Conservation (phyloP, 2,329 filamentous ascomycete genomes). For the Aspergillus pseudotamarii region DNA sequence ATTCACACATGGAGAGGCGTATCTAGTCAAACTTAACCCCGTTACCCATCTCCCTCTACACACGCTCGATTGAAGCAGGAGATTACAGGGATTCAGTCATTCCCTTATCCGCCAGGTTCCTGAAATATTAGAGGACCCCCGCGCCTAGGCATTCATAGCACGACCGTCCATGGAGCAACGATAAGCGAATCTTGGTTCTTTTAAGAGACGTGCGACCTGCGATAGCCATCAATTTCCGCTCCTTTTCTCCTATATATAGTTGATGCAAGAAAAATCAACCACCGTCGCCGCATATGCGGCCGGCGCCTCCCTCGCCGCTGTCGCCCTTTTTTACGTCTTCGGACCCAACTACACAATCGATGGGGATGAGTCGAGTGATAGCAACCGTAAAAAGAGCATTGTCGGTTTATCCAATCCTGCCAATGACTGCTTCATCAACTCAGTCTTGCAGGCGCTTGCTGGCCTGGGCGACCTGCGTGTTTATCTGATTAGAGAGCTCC, state of each 20-base stretch:
- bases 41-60: not conserved
- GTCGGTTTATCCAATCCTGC: slow-evolving; percentile 88
- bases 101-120: not conserved
- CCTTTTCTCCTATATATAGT: slow-evolving; percentile 10
- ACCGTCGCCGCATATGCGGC: slow-evolving; percentile 92
- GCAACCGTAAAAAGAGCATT: slow-evolving; percentile 76
- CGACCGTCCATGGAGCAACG: slow-evolving; percentile 19
- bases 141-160: not conserved
- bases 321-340: slow-evolving; percentile 95
- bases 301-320: slow-evolving; percentile 89
- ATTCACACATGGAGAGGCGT: not conserved
- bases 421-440: slow-evolving; percentile 98
- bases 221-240: not conserved
- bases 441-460: slow-evolving; percentile 87
- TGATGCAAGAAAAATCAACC: slow-evolving; percentile 79
- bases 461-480: slow-evolving; percentile 85
- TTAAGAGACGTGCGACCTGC: not conserved
- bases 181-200: slow-evolving; percentile 10
- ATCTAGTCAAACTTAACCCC: not conserved
- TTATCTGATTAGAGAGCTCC: slow-evolving; percentile 89
- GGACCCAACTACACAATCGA: slow-evolving; percentile 96
- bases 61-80: not conserved
- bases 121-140: not conserved
- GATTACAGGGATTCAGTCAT: not conserved
- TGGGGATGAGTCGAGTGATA: slow-evolving; percentile 65